Base-by-base conservation (phyloP, 805 yeast species). In the Kodamaea kaohsiungensis region DNA sequence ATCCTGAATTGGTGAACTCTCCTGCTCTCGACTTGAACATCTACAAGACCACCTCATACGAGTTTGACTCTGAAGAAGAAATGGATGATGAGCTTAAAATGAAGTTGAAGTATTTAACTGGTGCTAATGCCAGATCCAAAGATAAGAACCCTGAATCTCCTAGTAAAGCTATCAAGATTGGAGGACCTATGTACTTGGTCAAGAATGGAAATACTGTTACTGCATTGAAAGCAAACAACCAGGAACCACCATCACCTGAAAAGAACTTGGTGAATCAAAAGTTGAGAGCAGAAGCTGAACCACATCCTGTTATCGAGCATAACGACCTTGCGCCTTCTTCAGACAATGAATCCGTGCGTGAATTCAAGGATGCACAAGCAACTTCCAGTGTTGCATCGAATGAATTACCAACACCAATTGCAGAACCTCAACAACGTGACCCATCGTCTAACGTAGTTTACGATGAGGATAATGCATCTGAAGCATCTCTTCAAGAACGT, bases 161-260 rank as follows among this genome's bases (percentile, higher is more conserved):
- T 43, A 51, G 49, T 33, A 53, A 57, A 49, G 54, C 64, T 8
- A 51, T 51, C 54, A 51, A 51, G 46, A 51, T 51, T 25, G 54
- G 71, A n/a, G 70, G 76, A 4, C 79, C 80, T 1, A 61, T 73
- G 30, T 68, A 65, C 53, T 54, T 74, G 27, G 65, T 70, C 10
- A 71, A 66, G 53, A 63, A 66, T 8, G 70, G 70, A 17, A 62
- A 66, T 1, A 42, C 19, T 6, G 17, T 51, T 13, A 51, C 50
- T 6, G 43, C 47, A 13, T 39, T 51, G 43, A 39, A 35, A 10
- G 35, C 52, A 7, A 40, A 40, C 39, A 49, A 49, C 46, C 19
- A 18, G 13, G 48, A 39, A 3, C 48, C 52, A 10, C 22, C 9
- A 5, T 49, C 52, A 17, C 52, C 52, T 12, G 30, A n/a, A 13